Percentiles rank a stretch among this genome's conserved stretches.
These are phyloP conservation scores for Incumbomyces lentus DNA, from an alignment of 2,329 filamentous ascomycete species.

Conservation along the genomic window DNA sequence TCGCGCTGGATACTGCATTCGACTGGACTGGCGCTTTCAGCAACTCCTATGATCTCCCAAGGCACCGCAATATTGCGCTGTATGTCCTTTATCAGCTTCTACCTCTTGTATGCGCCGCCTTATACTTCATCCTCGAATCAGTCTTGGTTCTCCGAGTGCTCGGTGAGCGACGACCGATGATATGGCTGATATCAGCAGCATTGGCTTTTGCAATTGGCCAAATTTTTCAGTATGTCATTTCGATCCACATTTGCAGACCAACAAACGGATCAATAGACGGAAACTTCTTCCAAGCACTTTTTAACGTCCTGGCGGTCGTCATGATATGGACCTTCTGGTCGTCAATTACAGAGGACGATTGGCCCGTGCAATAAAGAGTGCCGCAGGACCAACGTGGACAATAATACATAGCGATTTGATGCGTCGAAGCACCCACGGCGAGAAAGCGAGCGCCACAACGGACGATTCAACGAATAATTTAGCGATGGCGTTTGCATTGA, in stretches of 20 bases:
- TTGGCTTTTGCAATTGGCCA: conserved; percentile 85
- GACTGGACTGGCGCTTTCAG: conserved; percentile 73
- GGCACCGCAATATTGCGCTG: conserved; percentile 69
- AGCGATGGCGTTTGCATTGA: conserved; percentile 1
- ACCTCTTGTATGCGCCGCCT: conserved; percentile 77
- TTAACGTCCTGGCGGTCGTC: conserved; percentile 74
- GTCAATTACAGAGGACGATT: conserved; percentile 97
- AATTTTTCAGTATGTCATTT: conserved; percentile 92
- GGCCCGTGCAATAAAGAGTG: conserved; percentile 45
- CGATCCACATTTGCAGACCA: conserved; percentile 77
- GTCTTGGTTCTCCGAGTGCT: conserved; percentile 77
- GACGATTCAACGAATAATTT: neutral
- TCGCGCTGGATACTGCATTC: conserved; percentile 86
- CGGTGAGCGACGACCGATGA: conserved; percentile 82
- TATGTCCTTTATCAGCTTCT: conserved; percentile 90
- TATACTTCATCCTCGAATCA: conserved; percentile 74
- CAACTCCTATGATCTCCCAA: conserved; percentile 42
- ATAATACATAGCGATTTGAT: neutral
- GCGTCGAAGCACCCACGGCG: neutral
- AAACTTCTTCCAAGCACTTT: conserved; percentile 82
- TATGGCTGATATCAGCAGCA: conserved; percentile 64
- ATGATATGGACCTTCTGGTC: conserved; percentile 95
- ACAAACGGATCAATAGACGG: conserved; percentile 82
- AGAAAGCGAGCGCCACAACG: neutral
- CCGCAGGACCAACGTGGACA: too few relatives aligned